phyloP scores from a whole-genome alignment of 139 green algal species.

The Microglena sp. region DNA sequence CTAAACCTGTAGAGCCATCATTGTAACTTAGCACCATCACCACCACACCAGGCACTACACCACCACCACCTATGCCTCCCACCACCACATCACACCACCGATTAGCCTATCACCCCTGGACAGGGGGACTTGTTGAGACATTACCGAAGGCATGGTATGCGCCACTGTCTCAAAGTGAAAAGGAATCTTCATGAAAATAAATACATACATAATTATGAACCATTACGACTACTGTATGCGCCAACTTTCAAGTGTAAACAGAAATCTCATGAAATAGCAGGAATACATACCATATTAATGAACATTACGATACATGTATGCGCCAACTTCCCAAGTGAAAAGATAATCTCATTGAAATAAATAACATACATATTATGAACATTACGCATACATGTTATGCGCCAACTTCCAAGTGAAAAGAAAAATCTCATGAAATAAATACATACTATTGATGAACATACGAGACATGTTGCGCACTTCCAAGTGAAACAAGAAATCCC shows the following conservation, averaged over 20 bases:
- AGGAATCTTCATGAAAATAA: too few species aligned
- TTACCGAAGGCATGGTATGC: neutral
- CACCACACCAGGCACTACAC: too few species aligned
- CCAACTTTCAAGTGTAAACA: too few species aligned
- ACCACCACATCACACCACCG: conserved; percentile 84
- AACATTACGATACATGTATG: neutral
- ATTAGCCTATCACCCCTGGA: conserved; percentile 21
- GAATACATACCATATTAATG: neutral
- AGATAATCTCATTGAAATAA: neutral
- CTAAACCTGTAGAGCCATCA: conserved; percentile 81
- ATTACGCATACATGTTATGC: neutral
- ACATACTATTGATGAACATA: neutral
- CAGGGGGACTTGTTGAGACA: neutral
- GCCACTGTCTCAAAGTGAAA: neutral
- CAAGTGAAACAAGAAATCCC: neutral
- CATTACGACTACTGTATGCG: too few species aligned
- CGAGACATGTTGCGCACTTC: neutral
- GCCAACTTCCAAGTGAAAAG: neutral
- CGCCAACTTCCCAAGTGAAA: too few species aligned
- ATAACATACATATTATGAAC: neutral
- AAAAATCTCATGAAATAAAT: neutral
- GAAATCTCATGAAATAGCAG: too few species aligned
- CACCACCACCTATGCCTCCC: too few species aligned
- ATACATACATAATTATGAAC: neutral
- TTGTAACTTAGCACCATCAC: too few species aligned